Base-by-base conservation (phyloP, 345 rosid genomes). In the Populus simonii region DNA sequence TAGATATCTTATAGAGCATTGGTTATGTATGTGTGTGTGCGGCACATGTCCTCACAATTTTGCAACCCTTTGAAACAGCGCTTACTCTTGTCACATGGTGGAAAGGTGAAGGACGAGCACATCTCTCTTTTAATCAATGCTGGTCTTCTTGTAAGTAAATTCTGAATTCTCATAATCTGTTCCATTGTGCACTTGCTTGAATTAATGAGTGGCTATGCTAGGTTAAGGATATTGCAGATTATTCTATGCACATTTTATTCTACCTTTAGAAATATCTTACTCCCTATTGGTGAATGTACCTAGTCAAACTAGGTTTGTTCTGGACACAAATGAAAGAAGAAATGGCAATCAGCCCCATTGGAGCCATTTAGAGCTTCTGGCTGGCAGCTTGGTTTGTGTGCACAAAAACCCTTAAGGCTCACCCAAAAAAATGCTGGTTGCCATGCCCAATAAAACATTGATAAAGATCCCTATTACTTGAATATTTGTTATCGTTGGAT, bases 71-170 rank as follows among this genome's bases (percentile, higher is more conserved):
- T 70, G 12, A 70, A 85, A 87, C 85, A 94, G 98, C 82, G 86
- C 71, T 87, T 83, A 69, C 92, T 92, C 77, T 82, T 96, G 84
- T 90, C 99, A 17, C 77, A 78, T 27, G 95, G 95, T 15, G 98
- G 97, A 43, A 85, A 78, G 84, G 92, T 93, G 83, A 89, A 89
- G 84, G 97, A 94, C 75, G 85, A 74, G 6, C 97, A 92, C 78
- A 78, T 94, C 74, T 88, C 97, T 68, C 87, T 89, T 78, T 79
- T 96, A 75, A 91, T 94, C 67, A 92, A 91, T 67, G 91, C 92
- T 70, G 97, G 98, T 72, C 89, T 93, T 80, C 89, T 96, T 75
- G 98, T 96, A 89, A 89, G 99, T 81, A 75, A 73, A 70, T 27
- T 74, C 78, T 66, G 55, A 71, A 66, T 23, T 33, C 43, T 70